Conservation (phyloP, 495 filamentous ascomycete species). For the Penicillium desertorum region DNA sequence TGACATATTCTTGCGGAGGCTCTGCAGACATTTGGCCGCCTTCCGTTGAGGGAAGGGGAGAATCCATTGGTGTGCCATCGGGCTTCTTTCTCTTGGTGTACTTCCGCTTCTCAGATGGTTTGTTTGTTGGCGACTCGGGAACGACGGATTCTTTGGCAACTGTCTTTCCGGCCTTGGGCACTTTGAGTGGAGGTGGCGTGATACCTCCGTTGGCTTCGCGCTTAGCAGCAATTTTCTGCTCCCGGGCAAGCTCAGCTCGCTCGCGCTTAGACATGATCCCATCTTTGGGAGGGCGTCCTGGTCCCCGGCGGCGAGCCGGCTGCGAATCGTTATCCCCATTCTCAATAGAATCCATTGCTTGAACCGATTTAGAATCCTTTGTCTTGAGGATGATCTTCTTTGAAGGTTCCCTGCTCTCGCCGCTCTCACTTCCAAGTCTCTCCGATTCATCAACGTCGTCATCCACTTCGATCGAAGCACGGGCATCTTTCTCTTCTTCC, state of each 20-base stretch:
- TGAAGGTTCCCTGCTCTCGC: slow-evolving; percentile 38
- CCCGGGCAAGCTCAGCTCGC: slow-evolving; percentile 63
- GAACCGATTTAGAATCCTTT: slow-evolving; percentile 34
- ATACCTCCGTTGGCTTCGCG: slow-evolving; percentile 47
- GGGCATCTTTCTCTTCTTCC: slow-evolving; percentile 27
- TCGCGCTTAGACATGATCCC: slow-evolving; percentile 91
- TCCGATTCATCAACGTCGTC: slow-evolving; percentile 40
- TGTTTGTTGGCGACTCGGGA: slow-evolving; percentile 54
- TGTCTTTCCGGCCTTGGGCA: slow-evolving; percentile 62
- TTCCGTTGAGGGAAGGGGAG: slow-evolving; percentile 46
- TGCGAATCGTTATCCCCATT: slow-evolving; percentile 38
- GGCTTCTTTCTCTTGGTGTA: slow-evolving; percentile 74
- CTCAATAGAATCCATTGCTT: slow-evolving; percentile 38
- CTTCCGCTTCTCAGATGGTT: slow-evolving; percentile 67
- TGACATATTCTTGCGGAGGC: slow-evolving; percentile 44
- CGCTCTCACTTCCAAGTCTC: slow-evolving; percentile 31
- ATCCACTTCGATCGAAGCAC: slow-evolving; percentile 38
- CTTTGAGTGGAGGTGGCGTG: slow-evolving; percentile 46
- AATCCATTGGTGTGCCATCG: slow-evolving; percentile 46
- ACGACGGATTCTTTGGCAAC: slow-evolving; percentile 41
- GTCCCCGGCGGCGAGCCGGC: slow-evolving; percentile 71
- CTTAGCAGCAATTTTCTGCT: slow-evolving; percentile 53
- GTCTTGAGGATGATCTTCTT: slow-evolving; percentile 43
- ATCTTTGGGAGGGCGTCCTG: slow-evolving; percentile 86
- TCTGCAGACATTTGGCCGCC: slow-evolving; percentile 46